A percentile compares a stretch with the other conserved stretches of the same genome.
phyloP scores from a whole-genome alignment of 305 asterid genomes.

The Ilex paraguariensis region DNA sequence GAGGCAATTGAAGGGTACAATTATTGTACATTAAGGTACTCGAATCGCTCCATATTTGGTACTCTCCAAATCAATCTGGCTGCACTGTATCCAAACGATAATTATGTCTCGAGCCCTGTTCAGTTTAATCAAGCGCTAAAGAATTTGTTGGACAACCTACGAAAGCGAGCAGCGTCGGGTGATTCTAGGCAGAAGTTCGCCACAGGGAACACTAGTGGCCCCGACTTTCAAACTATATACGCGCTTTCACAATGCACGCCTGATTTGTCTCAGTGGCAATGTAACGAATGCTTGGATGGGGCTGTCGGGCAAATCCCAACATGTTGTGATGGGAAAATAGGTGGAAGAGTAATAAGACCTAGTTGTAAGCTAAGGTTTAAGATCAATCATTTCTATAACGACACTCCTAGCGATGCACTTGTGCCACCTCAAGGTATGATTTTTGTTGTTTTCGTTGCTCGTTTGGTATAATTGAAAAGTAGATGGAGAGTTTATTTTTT shows the following conservation, averaged over 20 bases:
- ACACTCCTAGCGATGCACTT: not conserved
- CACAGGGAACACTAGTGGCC: not conserved
- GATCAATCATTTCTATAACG: slow-evolving; percentile 1
- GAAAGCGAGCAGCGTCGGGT: not conserved
- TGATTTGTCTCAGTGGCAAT: slow-evolving; percentile 14
- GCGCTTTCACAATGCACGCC: slow-evolving; percentile 24
- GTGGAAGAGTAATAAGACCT: slow-evolving; percentile 14
- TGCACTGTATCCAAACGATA: not conserved
- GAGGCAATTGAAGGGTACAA: slow-evolving; percentile 8
- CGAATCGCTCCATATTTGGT: slow-evolving; percentile 13
- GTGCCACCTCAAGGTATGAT: slow-evolving; percentile 8
- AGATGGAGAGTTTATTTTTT: too few relatives aligned
- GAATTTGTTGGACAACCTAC: not conserved
- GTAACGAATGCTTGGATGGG: slow-evolving; percentile 12
- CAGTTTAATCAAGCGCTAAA: not conserved
- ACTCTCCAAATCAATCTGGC: not conserved
- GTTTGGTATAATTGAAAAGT: too few relatives aligned
- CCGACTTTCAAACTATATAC: slow-evolving; percentile 5
- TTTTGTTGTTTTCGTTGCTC: not conserved
- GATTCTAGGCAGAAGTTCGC: not conserved
- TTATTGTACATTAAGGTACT: slow-evolving; percentile 9
- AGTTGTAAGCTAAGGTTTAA: slow-evolving; percentile 18
- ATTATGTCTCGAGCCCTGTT: not conserved
- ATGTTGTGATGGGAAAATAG: slow-evolving; percentile 7
- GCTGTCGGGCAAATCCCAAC: not conserved